phyloP scores from a whole-genome alignment of 345 rosid genomes.

The Arabidopsis thaliana region DNA sequence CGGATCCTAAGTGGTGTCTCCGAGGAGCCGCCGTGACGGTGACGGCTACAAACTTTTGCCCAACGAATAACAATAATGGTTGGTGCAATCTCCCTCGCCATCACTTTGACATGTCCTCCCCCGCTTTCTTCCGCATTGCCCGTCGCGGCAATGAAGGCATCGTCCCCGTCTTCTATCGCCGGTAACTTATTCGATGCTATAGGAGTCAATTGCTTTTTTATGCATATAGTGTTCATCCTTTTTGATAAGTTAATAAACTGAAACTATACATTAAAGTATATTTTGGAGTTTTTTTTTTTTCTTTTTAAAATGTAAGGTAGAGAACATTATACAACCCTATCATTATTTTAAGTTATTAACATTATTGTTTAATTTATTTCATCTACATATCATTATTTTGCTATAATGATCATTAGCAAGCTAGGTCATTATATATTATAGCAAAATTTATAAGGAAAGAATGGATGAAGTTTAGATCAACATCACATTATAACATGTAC shows the following conservation, averaged over 20 bases:
- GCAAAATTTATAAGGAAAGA: too few species aligned
- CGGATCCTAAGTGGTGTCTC: constrained; percentile 83
- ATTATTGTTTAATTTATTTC: too few species aligned
- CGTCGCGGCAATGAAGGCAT: constrained; percentile 80
- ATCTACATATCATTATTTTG: too few species aligned
- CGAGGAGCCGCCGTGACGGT: constrained; percentile 58
- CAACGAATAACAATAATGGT: constrained; percentile 75
- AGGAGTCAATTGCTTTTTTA: not conserved
- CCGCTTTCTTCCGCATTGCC: constrained; percentile 75
- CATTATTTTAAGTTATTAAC: too few species aligned
- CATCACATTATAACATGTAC: too few species aligned
- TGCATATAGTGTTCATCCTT: not conserved
- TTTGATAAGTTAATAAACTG: not conserved
- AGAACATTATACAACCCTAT: too few species aligned
- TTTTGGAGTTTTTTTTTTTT: not conserved
- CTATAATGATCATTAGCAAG: too few species aligned
- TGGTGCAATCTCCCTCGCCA: constrained; percentile 85
- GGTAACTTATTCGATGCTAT: constrained; percentile 46
- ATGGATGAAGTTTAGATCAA: too few species aligned
- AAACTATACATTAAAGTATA: not conserved
- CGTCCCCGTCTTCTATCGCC: constrained; percentile 64
- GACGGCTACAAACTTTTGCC: constrained; percentile 87
- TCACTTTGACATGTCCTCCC: constrained; percentile 83
- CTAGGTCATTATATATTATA: too few species aligned
- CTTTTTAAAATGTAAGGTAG: not conserved